These are phyloP conservation scores for Phaffia tasmanica DNA, from an alignment of 768 basidiomycete species.

Conservation along the genomic window DNA sequence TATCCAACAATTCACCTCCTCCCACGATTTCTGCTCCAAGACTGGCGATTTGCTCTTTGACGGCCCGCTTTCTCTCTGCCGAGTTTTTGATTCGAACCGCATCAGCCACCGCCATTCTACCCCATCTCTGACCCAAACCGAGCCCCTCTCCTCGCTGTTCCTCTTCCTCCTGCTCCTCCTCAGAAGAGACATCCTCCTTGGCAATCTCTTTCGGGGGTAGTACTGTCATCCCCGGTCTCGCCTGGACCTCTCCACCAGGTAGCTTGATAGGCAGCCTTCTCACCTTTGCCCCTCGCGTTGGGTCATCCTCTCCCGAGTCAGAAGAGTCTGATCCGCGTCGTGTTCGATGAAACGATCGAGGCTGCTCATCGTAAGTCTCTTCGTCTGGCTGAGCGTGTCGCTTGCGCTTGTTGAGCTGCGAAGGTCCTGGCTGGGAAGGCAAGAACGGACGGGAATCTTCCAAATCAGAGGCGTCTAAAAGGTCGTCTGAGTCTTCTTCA, in stretches of 20 bases:
- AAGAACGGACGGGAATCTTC: background rate
- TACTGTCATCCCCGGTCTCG: conserved; percentile 34
- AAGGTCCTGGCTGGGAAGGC: background rate
- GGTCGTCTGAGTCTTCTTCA: background rate
- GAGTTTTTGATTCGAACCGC: conserved; percentile 58
- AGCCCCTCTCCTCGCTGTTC: conserved; percentile 44
- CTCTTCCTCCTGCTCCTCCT: conserved; percentile 27
- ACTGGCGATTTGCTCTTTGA: conserved; percentile 86
- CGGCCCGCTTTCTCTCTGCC: conserved; percentile 55
- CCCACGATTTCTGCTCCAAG: conserved; percentile 88
- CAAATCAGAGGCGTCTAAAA: background rate
- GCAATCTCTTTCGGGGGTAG: conserved; percentile 4
- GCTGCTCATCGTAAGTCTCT: conserved; percentile 12
- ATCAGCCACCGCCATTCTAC: conserved; percentile 65
- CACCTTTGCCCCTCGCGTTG: conserved; percentile 28
- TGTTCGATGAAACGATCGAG: conserved; percentile 5
- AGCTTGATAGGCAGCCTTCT: conserved; percentile 69
- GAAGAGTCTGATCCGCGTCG: conserved; percentile 11
- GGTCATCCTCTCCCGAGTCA: conserved; percentile 12
- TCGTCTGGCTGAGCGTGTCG: conserved; percentile 18
- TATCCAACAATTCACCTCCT: conserved; percentile 73
- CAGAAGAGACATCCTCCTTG: background rate
- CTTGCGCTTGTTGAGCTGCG: background rate
- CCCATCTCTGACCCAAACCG: conserved; percentile 48
- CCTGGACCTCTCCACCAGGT: conserved; percentile 60